A percentile compares a stretch with the other conserved stretches of the same genome.
These are phyloP conservation scores for Diaporthe citri DNA, from an alignment of 2,329 filamentous ascomycete genomes.

Conservation along the genomic window DNA sequence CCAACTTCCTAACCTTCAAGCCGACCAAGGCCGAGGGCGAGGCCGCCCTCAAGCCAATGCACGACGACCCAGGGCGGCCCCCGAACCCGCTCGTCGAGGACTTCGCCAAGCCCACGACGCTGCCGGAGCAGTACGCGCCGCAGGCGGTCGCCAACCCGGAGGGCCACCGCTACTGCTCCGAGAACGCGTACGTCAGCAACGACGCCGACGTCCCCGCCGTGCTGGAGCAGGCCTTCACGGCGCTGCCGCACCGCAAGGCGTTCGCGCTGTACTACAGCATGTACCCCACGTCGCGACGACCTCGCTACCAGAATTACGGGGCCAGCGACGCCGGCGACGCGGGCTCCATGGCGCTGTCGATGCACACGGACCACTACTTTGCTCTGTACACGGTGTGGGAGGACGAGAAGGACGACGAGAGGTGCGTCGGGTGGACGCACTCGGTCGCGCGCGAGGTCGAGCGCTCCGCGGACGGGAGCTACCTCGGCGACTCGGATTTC, in stretches of 20 bases:
- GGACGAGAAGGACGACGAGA: conserved; percentile 57
- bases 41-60: conserved; percentile 51
- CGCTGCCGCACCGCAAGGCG: conserved; percentile 58
- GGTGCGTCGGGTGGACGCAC: conserved; percentile 59
- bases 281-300: conserved; percentile 58
- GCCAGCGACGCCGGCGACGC: conserved; percentile 47
- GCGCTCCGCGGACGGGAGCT: conserved; percentile 59
- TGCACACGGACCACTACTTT: conserved; percentile 70
- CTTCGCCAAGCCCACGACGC: conserved; percentile 55
- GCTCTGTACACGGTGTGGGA: conserved; percentile 66
- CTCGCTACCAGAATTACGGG: conserved; percentile 41
- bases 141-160: conserved; percentile 62
- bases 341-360: conserved; percentile 62
- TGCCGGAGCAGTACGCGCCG: conserved; percentile 55
- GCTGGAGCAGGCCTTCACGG: conserved; percentile 61
- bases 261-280: conserved; percentile 65
- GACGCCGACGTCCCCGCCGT: conserved; percentile 58
- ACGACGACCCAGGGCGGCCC: conserved; percentile 52
- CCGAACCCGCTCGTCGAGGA: conserved; percentile 51
- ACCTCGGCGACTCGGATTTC: conserved; percentile 68
- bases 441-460: conserved; percentile 55
- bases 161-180: conserved; percentile 61
- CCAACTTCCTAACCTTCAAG: conserved; percentile 57
- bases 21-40: conserved; percentile 50
- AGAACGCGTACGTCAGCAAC: conserved; percentile 64